Evolutionary conservation across 129 eudicot species (phyloP).

Genomic region (Flaveria linearis): DNA sequence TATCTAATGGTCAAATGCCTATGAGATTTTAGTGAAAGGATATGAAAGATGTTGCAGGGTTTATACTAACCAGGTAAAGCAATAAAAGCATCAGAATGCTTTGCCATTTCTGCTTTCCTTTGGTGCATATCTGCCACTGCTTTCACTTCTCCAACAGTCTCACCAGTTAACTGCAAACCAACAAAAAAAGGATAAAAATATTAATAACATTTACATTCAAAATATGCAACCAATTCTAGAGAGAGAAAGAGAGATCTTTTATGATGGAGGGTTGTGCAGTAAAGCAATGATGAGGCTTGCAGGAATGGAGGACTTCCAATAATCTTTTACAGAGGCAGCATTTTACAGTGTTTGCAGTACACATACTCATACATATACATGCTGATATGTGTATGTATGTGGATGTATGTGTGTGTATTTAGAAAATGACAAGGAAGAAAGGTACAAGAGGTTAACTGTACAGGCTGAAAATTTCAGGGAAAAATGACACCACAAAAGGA

Average conservation of each 20-base stretch:
- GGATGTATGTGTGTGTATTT: slow-evolving; percentile 18
- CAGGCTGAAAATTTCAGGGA: slow-evolving; percentile 38
- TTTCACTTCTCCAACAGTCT: slow-evolving; percentile 97
- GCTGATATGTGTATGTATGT: slow-evolving; percentile 18
- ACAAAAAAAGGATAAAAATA: neutral
- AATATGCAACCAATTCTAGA: slow-evolving; percentile 1
- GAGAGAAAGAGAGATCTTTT: slow-evolving; percentile 26
- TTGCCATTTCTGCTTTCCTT: slow-evolving; percentile 99
- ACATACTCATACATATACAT: slow-evolving; percentile 28
- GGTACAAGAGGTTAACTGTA: slow-evolving; percentile 46
- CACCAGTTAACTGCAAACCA: slow-evolving; percentile 91
- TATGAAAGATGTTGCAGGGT: slow-evolving; percentile 20
- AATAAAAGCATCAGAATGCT: slow-evolving; percentile 97
- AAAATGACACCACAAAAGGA: slow-evolving; percentile 48
- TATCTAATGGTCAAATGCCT: slow-evolving; percentile 20
- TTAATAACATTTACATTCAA: neutral
- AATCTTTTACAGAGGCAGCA: slow-evolving; percentile 34
- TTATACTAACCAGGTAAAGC: slow-evolving; percentile 92
- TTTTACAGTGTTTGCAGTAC: slow-evolving; percentile 34
- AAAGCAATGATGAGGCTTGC: slow-evolving; percentile 69
- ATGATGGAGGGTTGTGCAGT: slow-evolving; percentile 49
- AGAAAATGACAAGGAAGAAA: slow-evolving; percentile 66
- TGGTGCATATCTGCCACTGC: slow-evolving; percentile 99
- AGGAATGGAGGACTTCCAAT: slow-evolving; percentile 51
- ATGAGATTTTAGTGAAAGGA: slow-evolving; percentile 38